Evolutionary conservation across 768 basidiomycete species (phyloP).

Genomic region (Russula foetens): DNA sequence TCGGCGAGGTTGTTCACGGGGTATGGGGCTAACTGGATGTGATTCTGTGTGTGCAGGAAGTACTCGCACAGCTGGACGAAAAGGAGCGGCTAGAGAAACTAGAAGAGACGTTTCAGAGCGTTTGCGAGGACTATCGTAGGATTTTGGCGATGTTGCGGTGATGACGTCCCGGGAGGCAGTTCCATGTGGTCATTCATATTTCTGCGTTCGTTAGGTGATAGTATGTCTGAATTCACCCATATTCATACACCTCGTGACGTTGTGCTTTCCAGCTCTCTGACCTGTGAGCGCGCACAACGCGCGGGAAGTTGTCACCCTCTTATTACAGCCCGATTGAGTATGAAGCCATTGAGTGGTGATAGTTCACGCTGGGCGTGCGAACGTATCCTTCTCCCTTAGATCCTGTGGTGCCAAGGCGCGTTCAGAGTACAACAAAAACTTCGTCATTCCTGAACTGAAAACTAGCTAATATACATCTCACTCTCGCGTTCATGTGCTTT

Average conservation of each 20-base stretch:
- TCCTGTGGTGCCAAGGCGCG: neutral
- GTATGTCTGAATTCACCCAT: neutral
- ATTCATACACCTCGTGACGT: neutral
- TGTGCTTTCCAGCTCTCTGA: neutral
- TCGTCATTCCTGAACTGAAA: neutral
- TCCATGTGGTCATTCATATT: neutral
- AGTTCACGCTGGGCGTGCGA: neutral
- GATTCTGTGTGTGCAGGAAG: conserved; percentile 47
- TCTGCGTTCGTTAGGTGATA: neutral
- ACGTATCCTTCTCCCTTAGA: neutral
- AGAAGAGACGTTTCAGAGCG: conserved; percentile 86
- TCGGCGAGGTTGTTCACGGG: neutral
- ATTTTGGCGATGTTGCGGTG: conserved; percentile 49
- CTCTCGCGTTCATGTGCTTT: neutral
- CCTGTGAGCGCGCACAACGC: neutral
- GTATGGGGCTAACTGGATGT: neutral
- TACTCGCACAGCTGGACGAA: conserved; percentile 80
- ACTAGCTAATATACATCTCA: neutral
- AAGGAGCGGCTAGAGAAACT: conserved; percentile 82
- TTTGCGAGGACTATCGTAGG: conserved; percentile 76
- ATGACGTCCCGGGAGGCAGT: neutral
- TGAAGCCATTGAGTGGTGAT: neutral
- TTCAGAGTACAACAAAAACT: neutral
- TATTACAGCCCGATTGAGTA: neutral
- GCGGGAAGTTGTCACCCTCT: neutral